Conservation (phyloP, 345 rosid species). For the Brassica carinata region DNA sequence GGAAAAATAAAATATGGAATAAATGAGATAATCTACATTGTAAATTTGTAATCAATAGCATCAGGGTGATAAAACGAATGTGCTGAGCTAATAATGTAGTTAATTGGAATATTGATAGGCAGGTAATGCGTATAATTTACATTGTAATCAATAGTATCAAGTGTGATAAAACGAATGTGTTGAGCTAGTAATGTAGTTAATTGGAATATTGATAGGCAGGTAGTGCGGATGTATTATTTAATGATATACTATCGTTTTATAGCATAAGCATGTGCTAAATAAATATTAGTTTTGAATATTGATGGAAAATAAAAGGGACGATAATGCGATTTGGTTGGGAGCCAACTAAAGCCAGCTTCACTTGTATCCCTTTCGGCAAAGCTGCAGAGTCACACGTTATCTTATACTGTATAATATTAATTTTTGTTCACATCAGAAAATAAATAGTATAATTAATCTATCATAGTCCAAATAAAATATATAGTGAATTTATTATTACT, state of each 20-base stretch:
- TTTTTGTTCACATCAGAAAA: background rate
- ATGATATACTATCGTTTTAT: background rate
- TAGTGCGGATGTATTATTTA: background rate
- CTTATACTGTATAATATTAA: background rate
- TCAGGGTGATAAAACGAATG: conserved; percentile 7
- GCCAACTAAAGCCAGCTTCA: conserved; percentile 37
- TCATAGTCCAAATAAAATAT: background rate
- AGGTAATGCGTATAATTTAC: background rate
- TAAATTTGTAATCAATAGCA: background rate
- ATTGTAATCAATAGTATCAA: background rate
- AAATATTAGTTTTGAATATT: background rate
- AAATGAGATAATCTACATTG: conserved; percentile 3
- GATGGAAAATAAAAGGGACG: background rate
- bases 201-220: conserved; percentile 13
- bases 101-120: conserved; percentile 3
- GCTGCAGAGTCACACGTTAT: conserved; percentile 15
- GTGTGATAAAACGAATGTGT: background rate
- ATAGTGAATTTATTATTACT: background rate
- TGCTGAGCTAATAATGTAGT: background rate
- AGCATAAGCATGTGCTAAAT: conserved; percentile 16
- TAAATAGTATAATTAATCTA: background rate
- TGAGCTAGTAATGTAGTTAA: background rate
- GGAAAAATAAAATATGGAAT: conserved; percentile 5
- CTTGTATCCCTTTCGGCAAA: conserved; percentile 20
- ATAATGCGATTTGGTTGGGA: conserved; percentile 33